A percentile compares a stretch with the other conserved stretches of the same genome.
These are phyloP conservation scores for Beauveria sp. DNA, from an alignment of 2,329 filamentous ascomycete genomes.

Conservation along the genomic window DNA sequence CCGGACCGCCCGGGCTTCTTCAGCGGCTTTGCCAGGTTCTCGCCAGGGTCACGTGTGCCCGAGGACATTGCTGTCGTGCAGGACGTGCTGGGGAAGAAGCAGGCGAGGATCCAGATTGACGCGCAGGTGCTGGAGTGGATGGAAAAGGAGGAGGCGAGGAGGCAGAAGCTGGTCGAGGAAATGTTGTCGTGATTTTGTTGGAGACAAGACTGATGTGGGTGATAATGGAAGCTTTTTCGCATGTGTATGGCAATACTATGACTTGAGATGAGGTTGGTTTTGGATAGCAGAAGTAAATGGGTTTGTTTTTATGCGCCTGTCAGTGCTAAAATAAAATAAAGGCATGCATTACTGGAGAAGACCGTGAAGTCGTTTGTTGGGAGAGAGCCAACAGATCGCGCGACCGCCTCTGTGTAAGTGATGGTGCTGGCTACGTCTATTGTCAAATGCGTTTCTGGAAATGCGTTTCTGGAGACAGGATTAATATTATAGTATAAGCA, in stretches of 20 bases:
- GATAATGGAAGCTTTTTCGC: neutral
- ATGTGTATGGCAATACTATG: neutral
- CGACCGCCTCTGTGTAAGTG: no score
- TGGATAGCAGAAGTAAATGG: no score
- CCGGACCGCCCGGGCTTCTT: constrained; percentile 22
- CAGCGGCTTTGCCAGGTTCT: constrained; percentile 28
- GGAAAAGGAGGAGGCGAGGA: constrained; percentile 16
- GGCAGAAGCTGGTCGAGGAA: constrained; percentile 3
- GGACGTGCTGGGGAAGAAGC: constrained; percentile 25
- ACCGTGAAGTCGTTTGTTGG: no score
- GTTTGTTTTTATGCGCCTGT: neutral
- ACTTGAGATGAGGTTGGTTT: neutral
- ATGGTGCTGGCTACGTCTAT: no score
- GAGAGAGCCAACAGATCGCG: no score
- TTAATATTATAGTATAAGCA: no score
- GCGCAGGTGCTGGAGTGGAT: constrained; percentile 31
- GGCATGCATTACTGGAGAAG: no score
- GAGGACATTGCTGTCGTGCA: constrained; percentile 25
- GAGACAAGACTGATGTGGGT: no score
- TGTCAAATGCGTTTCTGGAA: no score
- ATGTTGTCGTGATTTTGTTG: neutral
- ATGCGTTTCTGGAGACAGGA: no score
- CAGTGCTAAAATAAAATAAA: no score
- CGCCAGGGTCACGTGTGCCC: constrained; percentile 23
- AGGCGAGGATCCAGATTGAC: constrained; percentile 32